Conservation (phyloP, 2,329 filamentous ascomycete genomes). For the Echinosphaeria canescens region DNA sequence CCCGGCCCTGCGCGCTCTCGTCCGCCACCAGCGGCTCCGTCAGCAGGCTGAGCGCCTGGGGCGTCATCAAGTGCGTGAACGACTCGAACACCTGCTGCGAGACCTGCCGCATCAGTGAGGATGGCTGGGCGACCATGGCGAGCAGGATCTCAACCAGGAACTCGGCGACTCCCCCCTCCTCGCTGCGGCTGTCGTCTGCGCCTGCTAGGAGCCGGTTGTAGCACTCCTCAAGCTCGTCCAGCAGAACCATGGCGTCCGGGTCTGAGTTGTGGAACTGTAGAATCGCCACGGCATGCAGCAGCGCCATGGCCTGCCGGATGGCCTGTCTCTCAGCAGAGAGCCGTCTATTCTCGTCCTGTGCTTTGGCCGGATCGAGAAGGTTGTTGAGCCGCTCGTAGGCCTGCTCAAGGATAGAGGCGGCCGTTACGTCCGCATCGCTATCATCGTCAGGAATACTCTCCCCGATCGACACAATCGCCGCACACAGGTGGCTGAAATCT, state of each 20-base stretch:
- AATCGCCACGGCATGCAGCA: constrained; percentile 68
- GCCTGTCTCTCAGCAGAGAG: too few relatives aligned
- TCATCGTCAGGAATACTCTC: too few relatives aligned
- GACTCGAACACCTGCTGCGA: constrained; percentile 74
- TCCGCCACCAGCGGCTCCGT: constrained; percentile 52
- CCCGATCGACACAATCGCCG: constrained; percentile 29
- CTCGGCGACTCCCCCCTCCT: constrained; percentile 31
- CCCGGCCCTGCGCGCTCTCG: constrained; percentile 66
- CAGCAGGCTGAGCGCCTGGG: constrained; percentile 44
- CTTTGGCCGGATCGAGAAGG: constrained; percentile 19
- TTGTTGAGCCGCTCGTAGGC: constrained; percentile 23
- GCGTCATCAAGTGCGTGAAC: constrained; percentile 56
- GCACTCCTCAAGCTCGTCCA: constrained; percentile 64
- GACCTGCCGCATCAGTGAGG: constrained; percentile 64
- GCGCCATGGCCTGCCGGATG: constrained; percentile 48
- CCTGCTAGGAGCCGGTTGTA: constrained; percentile 45
- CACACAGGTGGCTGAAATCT: constrained; percentile 28
- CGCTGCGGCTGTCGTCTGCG: constrained; percentile 28
- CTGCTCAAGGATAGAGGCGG: constrained; percentile 27
- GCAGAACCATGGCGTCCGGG: constrained; percentile 59
- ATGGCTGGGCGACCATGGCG: constrained; percentile 74
- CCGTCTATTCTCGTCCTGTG: too few relatives aligned
- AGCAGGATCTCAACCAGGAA: constrained; percentile 72
- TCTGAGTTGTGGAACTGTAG: constrained; percentile 84
- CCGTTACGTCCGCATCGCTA: constrained; percentile 26